Evolutionary conservation across 2,329 filamentous ascomycete species (phyloP).

Genomic region (Phoma sp.): DNA sequence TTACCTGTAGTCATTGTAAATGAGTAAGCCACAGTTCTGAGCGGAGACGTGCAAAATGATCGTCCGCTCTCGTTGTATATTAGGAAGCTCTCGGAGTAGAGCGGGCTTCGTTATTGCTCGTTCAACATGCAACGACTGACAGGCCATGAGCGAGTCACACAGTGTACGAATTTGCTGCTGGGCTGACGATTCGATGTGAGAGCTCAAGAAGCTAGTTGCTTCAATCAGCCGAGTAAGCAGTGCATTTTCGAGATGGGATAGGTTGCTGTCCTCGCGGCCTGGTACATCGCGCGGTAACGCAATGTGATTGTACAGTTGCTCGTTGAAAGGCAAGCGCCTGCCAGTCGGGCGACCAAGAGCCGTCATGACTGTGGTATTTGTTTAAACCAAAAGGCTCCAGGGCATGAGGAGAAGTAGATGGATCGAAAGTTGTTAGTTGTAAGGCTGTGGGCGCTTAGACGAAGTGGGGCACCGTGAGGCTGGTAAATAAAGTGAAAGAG

Average conservation of each 20-base stretch:
- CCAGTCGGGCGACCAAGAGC: not conserved
- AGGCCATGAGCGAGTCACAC: conserved; percentile 23
- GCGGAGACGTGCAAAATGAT: conserved; percentile 56
- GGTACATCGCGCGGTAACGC: conserved; percentile 51
- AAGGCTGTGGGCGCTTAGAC: not conserved
- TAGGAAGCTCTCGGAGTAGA: conserved; percentile 28
- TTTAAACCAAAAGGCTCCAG: not conserved
- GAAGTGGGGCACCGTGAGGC: not conserved
- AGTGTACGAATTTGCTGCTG: conserved; percentile 22
- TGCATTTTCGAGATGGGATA: conserved; percentile 34
- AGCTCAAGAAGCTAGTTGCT: conserved; percentile 28
- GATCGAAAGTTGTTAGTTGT: not conserved
- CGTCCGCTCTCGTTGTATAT: conserved; percentile 26
- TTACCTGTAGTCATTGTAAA: conserved; percentile 48
- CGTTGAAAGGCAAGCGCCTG: conserved; percentile 20
- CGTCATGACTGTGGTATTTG: conserved; percentile 33
- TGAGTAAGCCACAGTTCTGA: conserved; percentile 59
- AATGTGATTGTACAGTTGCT: conserved; percentile 47
- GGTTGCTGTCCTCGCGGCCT: conserved; percentile 41
- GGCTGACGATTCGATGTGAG: conserved; percentile 17
- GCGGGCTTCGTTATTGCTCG: conserved; percentile 32
- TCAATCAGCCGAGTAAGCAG: conserved; percentile 40
- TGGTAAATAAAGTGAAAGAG: conserved; percentile 9
- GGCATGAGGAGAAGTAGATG: not conserved
- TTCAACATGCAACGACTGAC: conserved; percentile 30